Conservation (phyloP, 106 monocot genomes). For the Allium fistulosum region DNA sequence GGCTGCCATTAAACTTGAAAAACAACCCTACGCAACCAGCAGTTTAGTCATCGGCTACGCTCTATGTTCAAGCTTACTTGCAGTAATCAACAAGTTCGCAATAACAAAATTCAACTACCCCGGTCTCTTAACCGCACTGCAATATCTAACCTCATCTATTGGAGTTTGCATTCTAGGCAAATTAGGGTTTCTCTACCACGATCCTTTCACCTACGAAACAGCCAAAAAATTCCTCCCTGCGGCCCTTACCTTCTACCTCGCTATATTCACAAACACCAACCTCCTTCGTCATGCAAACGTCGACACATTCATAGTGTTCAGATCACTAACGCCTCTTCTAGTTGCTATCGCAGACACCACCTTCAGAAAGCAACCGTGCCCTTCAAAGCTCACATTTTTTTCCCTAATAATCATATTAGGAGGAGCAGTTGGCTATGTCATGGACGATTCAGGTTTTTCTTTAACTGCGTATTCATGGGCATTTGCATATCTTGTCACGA, state of each 20-base stretch:
- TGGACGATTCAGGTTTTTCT: conserved; percentile 66
- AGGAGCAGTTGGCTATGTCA: conserved; percentile 79
- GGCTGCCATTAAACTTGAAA: conserved; percentile 33
- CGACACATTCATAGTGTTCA: conserved; percentile 89
- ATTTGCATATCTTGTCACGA: conserved; percentile 68
- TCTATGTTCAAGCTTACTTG: conserved; percentile 77
- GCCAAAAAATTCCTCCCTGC: conserved; percentile 85
- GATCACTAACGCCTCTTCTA: conserved; percentile 71
- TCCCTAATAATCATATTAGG: conserved; percentile 64
- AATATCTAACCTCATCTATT: conserved; percentile 62
- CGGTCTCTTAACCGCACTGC: conserved; percentile 61
- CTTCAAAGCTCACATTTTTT: conserved; percentile 71
- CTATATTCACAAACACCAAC: conserved; percentile 95
- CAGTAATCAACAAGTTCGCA: conserved; percentile 82
- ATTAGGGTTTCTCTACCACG: conserved; percentile 61
- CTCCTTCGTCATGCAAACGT: conserved; percentile 87
- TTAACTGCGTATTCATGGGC: conserved; percentile 91
- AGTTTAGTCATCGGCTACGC: conserved; percentile 79
- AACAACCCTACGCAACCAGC: conserved; percentile 62
- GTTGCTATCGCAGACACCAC: conserved; percentile 81
- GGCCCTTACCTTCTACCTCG: conserved; percentile 73
- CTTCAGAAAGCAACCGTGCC: conserved; percentile 80
- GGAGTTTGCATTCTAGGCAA: conserved; percentile 77
- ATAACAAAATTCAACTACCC: conserved; percentile 82
- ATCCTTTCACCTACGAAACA: conserved; percentile 53